A percentile compares a stretch with the other conserved stretches of the same genome.
These are phyloP conservation scores for Bonia amplexicaulis DNA, from an alignment of 176 grass and related monocot genomes.

Conservation along the genomic window DNA sequence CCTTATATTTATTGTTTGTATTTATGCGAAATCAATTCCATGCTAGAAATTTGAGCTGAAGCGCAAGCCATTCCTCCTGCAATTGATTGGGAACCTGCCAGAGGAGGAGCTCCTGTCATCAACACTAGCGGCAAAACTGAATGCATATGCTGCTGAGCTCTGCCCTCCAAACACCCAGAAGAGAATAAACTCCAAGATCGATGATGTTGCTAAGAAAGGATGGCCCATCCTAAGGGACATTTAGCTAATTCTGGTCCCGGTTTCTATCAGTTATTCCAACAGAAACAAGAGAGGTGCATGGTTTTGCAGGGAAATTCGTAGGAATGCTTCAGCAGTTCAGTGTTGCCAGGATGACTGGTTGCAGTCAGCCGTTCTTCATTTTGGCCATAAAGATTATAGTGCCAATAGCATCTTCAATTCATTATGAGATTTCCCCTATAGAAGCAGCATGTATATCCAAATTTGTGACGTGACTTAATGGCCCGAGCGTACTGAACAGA, in stretches of 20 bases:
- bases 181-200: conserved; percentile 70
- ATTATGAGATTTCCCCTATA: not conserved
- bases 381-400: not conserved
- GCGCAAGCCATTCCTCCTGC: conserved; percentile 60
- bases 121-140: conserved; percentile 68
- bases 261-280: not conserved
- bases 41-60: conserved; percentile 98
- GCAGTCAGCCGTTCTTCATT: not conserved
- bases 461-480: not conserved
- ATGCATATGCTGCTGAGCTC: conserved; percentile 73
- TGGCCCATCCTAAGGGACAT: conserved; percentile 81
- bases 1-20: not conserved
- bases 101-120: conserved; percentile 78
- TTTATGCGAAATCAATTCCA: not conserved
- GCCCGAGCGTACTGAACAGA: not conserved
- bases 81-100: conserved; percentile 75
- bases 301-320: not conserved
- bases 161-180: conserved; percentile 62
- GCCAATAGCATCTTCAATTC: conserved; percentile 8
- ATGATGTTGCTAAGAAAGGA: conserved; percentile 60
- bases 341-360: not conserved
- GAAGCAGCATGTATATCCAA: not conserved
- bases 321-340: not conserved
- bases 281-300: not conserved
- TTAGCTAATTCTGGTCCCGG: conserved; percentile 22